Percentiles rank a stretch among this genome's conserved stretches.
These are phyloP conservation scores for Aspergillus bridgeri DNA, from an alignment of 495 filamentous ascomycete species.

Conservation along the genomic window DNA sequence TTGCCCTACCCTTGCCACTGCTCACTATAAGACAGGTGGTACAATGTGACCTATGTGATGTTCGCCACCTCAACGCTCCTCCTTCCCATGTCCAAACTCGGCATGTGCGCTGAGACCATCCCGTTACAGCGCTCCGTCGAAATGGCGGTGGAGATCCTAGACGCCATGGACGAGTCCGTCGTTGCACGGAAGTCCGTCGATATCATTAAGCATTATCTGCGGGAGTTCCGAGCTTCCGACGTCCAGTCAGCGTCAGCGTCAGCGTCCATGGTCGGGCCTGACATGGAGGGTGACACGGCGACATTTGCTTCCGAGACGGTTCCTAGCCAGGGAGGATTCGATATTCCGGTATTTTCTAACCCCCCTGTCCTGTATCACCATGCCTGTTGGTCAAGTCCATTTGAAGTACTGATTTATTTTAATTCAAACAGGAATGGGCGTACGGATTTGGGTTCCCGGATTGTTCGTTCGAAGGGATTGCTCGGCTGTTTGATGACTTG, in stretches of 20 bases:
- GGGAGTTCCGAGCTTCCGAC: slow-evolving; percentile 26
- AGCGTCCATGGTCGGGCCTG: background rate
- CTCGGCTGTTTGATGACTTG: slow-evolving; percentile 38
- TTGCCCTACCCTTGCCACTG: background rate
- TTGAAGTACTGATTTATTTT: background rate
- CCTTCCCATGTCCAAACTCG: slow-evolving; percentile 36
- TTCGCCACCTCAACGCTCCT: slow-evolving; percentile 42
- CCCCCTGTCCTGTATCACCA: background rate
- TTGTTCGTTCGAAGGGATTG: slow-evolving; percentile 41
- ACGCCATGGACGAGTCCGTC: slow-evolving; percentile 43
- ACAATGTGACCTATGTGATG: slow-evolving; percentile 45
- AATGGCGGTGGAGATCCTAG: slow-evolving; percentile 40
- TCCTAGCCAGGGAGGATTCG: slow-evolving; percentile 21
- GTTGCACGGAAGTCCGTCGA: slow-evolving; percentile 39
- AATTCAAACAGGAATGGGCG: slow-evolving; percentile 32
- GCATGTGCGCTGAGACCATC: slow-evolving; percentile 31
- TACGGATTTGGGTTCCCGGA: slow-evolving; percentile 42
- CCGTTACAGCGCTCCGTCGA: slow-evolving; percentile 32
- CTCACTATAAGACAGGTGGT: slow-evolving; percentile 32
- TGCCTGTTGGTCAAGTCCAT: no score
- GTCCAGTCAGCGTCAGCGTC: slow-evolving; percentile 2
- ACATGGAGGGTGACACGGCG: slow-evolving; percentile 1
- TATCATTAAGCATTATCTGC: slow-evolving; percentile 36
- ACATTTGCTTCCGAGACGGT: slow-evolving; percentile 10
- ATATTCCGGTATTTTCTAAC: slow-evolving; percentile 27